Evolutionary conservation across 2,329 filamentous ascomycete species (phyloP).

Genomic region (Fusarium armeniacum): DNA sequence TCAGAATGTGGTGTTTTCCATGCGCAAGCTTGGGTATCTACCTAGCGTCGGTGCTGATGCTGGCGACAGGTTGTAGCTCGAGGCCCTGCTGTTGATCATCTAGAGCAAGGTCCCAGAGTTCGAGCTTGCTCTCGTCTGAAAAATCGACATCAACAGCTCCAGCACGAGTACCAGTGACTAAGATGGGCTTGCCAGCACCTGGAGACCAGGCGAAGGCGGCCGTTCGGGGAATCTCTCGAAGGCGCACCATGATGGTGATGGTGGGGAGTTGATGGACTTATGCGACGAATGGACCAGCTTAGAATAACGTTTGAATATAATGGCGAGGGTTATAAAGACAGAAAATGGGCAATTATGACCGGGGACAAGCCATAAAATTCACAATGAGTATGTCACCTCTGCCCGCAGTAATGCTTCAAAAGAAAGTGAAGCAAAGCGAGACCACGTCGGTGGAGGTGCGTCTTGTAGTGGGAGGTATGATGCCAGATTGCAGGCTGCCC

Average conservation of each 20-base stretch:
- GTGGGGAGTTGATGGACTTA: constrained; percentile 47
- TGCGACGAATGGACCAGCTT: constrained; percentile 46
- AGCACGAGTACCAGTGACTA: constrained; percentile 94
- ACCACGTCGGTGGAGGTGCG: constrained; percentile 44
- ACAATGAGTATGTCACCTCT: constrained; percentile 48
- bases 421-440: constrained; percentile 46
- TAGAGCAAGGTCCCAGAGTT: constrained; percentile 94
- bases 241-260: constrained; percentile 82
- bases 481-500: constrained; percentile 62
- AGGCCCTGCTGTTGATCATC: constrained; percentile 80
- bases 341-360: constrained; percentile 41
- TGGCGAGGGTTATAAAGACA: constrained; percentile 34
- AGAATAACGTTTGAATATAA: constrained; percentile 39
- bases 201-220: constrained; percentile 98
- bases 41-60: constrained; percentile 91
- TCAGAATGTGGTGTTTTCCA: constrained; percentile 33
- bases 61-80: constrained; percentile 88
- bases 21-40: constrained; percentile 58
- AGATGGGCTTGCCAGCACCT: constrained; percentile 79
- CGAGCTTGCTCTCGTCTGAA: constrained; percentile 95
- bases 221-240: constrained; percentile 96
- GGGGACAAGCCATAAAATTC: constrained; percentile 39
- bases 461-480: constrained; percentile 55
- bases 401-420: constrained; percentile 51
- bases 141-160: constrained; percentile 98